Evolutionary conservation across 2,329 filamentous ascomycete species (phyloP), one percentile per base, ranked within the genome.

Genomic region (Aplosporella prunicola): DNA sequence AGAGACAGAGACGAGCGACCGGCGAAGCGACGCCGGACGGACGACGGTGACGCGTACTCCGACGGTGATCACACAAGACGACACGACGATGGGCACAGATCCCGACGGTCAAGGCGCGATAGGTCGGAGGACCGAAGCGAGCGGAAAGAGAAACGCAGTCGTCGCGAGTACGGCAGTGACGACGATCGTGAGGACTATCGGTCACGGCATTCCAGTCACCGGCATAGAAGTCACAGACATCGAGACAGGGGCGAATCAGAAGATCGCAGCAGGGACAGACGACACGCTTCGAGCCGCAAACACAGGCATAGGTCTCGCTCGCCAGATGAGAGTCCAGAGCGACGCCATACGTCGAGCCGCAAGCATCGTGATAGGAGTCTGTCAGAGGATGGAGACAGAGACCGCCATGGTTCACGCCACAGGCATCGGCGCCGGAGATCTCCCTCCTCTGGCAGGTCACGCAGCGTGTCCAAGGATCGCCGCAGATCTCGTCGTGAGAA

Each of bases 141-240:
- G 23, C 14, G 37, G 31, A 30, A 33, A 9, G 34, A 37, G n/a
- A 50, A 47, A 34, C 39, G 48, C 13, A 42, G 42, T 13, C 43
- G 42, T 17, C 22, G 41, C 14, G 39, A 45, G 3, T 41, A 40
- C 16, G 36, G 43, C n/a, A 38, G 37, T 14, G 40, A 42, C 13
- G 36, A 49, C 9, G 45, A 40, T n/a, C 38, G 29, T 9, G 20
- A 35, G 4, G 28, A 43, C 5, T 27, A 25, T 5, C 49, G 44
- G 24, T 51, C 45, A n/a, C 44, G 38, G 36, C 42, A 43, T 16
- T 48, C 44, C 9, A 47, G 35, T 31, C 48, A 47, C 11, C 43
- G 48, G 25, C 39, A 38, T 14, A 38, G 42, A 9, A 41, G 27
- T 35, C 31, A 35, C 14, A 28, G 38, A 32, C 20, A 45, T 22